Percentiles rank a stretch among this genome's conserved stretches.
phyloP scores from a whole-genome alignment of 805 yeast species.

The Osmozyma mogii region DNA sequence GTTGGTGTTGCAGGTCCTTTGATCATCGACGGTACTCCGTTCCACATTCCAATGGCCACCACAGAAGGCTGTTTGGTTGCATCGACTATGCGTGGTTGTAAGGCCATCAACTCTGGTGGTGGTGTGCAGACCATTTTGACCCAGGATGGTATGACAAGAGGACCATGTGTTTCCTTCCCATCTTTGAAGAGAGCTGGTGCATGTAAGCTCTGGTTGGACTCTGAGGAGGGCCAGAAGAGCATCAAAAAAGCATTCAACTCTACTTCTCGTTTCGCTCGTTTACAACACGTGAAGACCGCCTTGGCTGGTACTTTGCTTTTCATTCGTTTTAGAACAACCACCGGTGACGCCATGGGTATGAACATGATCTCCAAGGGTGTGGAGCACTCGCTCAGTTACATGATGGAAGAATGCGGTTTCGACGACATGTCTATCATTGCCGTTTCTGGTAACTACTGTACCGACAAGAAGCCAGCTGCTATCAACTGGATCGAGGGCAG shows the following conservation, averaged over 20 bases:
- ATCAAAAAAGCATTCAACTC: slow-evolving; percentile 90
- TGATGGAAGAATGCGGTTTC: slow-evolving; percentile 87
- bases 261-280: slow-evolving; percentile 93
- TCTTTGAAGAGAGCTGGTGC: slow-evolving; percentile 82
- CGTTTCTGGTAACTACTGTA: slow-evolving; percentile 95
- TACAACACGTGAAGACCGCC: slow-evolving; percentile 86
- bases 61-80: slow-evolving; percentile 99
- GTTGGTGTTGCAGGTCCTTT: slow-evolving; percentile 98
- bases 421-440: slow-evolving; percentile 89
- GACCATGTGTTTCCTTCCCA: slow-evolving; percentile 93
- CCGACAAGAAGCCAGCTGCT: slow-evolving; percentile 96
- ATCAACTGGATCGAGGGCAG: slow-evolving; percentile 99
- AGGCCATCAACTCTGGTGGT: slow-evolving; percentile 95
- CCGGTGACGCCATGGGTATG: slow-evolving; percentile 99
- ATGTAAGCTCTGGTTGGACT: slow-evolving; percentile 91
- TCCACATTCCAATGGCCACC: slow-evolving; percentile 97
- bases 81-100: slow-evolving; percentile 98
- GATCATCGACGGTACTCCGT: slow-evolving; percentile 79
- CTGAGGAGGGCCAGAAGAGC: slow-evolving; percentile 80
- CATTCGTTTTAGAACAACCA: slow-evolving; percentile 93
- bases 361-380: slow-evolving; percentile 99
- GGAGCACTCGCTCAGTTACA: slow-evolving; percentile 72
- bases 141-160: slow-evolving; percentile 98
- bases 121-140: slow-evolving; percentile 90
- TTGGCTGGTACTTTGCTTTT: slow-evolving; percentile 86